A percentile compares a stretch with the other conserved stretches of the same genome.
Evolutionary conservation across 176 grass and related monocot species (phyloP).

Genomic region (Musa schizocarpa): DNA sequence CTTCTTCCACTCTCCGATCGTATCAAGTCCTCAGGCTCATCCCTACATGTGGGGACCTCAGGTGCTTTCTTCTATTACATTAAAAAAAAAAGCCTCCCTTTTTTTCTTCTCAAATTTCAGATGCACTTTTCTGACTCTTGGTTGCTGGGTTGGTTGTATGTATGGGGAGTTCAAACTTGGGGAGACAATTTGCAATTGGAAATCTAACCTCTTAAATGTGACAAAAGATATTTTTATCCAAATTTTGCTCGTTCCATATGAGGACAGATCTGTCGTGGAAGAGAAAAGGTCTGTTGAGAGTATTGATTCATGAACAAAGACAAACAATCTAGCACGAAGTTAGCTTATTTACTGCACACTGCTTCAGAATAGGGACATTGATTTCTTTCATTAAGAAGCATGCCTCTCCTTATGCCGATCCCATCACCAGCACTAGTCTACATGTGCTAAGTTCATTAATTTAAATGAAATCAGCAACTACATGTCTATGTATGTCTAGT

Average conservation of each 20-base stretch:
- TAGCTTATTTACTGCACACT: neutral
- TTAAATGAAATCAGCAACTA: too few relatives aligned
- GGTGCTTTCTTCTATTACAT: constrained; percentile 24
- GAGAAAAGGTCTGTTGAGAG: neutral
- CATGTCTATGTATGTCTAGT: neutral
- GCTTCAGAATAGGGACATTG: too few relatives aligned
- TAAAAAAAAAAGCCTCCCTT: too few relatives aligned
- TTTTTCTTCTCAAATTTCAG: neutral
- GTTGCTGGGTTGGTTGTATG: neutral
- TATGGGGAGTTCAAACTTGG: neutral
- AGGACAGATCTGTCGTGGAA: neutral
- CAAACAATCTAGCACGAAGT: neutral
- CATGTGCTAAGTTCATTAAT: too few relatives aligned
- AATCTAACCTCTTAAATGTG: neutral
- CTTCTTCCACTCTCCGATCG: constrained; percentile 68
- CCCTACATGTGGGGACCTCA: constrained; percentile 98
- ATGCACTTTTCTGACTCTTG: neutral
- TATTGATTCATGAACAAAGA: neutral
- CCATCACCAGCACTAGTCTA: too few relatives aligned
- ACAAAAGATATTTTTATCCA: neutral
- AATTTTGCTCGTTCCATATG: neutral
- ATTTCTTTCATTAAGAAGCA: too few relatives aligned
- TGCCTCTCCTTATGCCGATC: too few relatives aligned
- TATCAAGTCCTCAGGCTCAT: constrained; percentile 74
- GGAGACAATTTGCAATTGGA: neutral